Percentiles rank a stretch among this genome's conserved stretches.
phyloP scores from a whole-genome alignment of 1,284 basidiomycete genomes.

The Testicularia cyperi region DNA sequence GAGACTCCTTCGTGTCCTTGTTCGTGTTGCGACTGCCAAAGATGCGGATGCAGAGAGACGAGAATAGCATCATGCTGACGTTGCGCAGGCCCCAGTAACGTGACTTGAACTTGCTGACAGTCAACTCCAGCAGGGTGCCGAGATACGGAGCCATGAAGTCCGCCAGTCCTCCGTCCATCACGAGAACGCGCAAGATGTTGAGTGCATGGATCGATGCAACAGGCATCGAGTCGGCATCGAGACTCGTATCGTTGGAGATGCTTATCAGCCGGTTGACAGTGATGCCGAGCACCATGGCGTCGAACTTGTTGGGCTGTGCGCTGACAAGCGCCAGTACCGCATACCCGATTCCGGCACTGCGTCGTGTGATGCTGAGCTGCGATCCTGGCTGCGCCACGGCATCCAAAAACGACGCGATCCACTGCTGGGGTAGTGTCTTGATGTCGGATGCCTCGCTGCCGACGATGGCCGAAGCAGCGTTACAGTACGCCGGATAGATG shows the following conservation, averaged over 20 bases:
- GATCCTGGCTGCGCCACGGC: conserved; percentile 32
- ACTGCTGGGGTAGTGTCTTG: conserved; percentile 39
- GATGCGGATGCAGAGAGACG: conserved; percentile 54
- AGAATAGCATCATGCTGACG: conserved; percentile 60
- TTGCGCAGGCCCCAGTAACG: conserved; percentile 60
- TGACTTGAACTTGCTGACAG: conserved; percentile 58
- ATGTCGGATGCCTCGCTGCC: conserved; percentile 42
- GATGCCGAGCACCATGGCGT: conserved; percentile 15
- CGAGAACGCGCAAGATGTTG: conserved; percentile 58
- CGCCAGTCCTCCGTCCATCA: conserved; percentile 47
- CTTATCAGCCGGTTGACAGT: conserved; percentile 33
- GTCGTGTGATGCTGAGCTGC: conserved; percentile 59
- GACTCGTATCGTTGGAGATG: conserved; percentile 9
- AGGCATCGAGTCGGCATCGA: conserved; percentile 17
- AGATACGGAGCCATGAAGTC: conserved; percentile 36
- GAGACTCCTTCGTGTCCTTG: conserved; percentile 31
- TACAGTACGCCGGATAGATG: conserved; percentile 57
- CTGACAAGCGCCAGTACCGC: conserved; percentile 59
- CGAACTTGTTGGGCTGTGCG: conserved; percentile 32
- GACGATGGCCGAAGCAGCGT: conserved; percentile 46
- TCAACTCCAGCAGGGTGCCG: conserved; percentile 53
- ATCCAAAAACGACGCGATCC: conserved; percentile 53
- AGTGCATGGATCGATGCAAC: conserved; percentile 54
- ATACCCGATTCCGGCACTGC: conserved; percentile 60
- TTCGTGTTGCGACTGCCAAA: conserved; percentile 43